Conservation (phyloP, 768 basidiomycete genomes). For the Phylloporus sp. region DNA sequence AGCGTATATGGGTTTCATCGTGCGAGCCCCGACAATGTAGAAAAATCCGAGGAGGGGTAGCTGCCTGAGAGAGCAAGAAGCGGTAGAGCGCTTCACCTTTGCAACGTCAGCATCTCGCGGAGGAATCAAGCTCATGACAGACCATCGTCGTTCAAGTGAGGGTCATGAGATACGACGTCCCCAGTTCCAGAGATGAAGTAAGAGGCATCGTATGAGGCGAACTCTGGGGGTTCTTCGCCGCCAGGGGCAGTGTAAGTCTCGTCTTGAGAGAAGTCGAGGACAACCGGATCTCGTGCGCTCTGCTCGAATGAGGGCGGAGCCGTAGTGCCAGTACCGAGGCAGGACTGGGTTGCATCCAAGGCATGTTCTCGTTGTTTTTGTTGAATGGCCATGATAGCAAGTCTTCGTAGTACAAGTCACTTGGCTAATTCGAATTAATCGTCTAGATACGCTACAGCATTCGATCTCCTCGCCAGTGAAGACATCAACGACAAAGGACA, state of each 20-base stretch:
- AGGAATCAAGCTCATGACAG: conserved; percentile 7
- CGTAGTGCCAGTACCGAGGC: background rate
- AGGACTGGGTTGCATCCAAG: background rate
- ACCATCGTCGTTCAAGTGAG: conserved; percentile 64
- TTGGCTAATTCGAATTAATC: too few species aligned
- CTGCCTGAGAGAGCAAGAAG: conserved; percentile 59
- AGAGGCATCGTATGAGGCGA: conserved; percentile 59
- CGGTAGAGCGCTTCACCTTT: conserved; percentile 68
- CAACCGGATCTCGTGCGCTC: conserved; percentile 18
- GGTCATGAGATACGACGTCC: conserved; percentile 64
- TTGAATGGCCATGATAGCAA: too few species aligned
- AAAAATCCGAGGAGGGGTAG: conserved; percentile 38
- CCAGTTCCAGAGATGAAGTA: conserved; percentile 45
- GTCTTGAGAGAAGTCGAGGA: conserved; percentile 22
- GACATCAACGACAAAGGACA: too few species aligned
- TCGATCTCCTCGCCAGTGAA: too few species aligned
- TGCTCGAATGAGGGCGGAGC: conserved; percentile 28
- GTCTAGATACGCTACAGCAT: too few species aligned
- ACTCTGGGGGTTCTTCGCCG: conserved; percentile 54
- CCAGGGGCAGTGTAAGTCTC: conserved; percentile 23
- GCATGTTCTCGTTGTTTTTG: conserved; percentile 3
- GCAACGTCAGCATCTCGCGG: conserved; percentile 1
- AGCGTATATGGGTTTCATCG: conserved; percentile 45
- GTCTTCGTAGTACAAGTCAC: too few species aligned
- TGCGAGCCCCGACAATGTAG: conserved; percentile 54